Base-by-base conservation (phyloP, 2,329 filamentous ascomycete species). In the Clonostachys chloroleuca region DNA sequence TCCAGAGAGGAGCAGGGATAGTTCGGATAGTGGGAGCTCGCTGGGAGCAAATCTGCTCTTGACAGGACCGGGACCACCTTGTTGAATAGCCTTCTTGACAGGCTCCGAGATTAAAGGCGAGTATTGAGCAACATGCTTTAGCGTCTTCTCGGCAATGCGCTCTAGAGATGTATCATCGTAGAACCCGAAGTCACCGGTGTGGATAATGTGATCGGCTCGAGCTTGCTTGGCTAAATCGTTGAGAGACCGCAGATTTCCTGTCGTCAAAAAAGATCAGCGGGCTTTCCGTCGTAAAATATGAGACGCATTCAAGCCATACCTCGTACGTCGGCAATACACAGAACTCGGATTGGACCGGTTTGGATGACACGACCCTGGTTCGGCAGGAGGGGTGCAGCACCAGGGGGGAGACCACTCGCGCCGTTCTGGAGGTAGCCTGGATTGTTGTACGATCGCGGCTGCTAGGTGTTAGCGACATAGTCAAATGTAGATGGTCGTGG, bases 171-270 rank as follows among this genome's bases (percentile, higher is more conserved):
- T 89, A 60, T 95, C 88, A 68, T 99, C 94, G 74, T 99, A 99
- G 74, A 99, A 99, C 53, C 94, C 94, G 66, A 99, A 99, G 68
- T 99, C 94, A 68, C 94, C 94, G 17, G 94, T 99, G 71, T 99
- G 94, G 62, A 99, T 91, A 69, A 99, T 96, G 73, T 96, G 91
- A 72, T 96, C 91, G 59, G 94, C 94, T 65, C 88, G 88, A 52
- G 94, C 92, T 65, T 94, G 88, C 70, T 89, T 95, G 54, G 94
- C 94, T 52, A 99, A 86, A 52, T 97, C 92, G 73, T 99, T 99
- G 61, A 99, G 77, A 56, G 94, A 96, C 72, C 87, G 84, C 57
- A 99, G 77, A 68, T 97, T 96, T 69, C 94, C 94, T 99, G 57
- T 30, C 12, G n/a, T 14, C 24, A 30, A 30, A 30, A 10, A 30